Percentiles rank a stretch among this genome's conserved stretches.
phyloP scores from a whole-genome alignment of 2,329 filamentous ascomycete genomes.

The Seiridium cupressi region DNA sequence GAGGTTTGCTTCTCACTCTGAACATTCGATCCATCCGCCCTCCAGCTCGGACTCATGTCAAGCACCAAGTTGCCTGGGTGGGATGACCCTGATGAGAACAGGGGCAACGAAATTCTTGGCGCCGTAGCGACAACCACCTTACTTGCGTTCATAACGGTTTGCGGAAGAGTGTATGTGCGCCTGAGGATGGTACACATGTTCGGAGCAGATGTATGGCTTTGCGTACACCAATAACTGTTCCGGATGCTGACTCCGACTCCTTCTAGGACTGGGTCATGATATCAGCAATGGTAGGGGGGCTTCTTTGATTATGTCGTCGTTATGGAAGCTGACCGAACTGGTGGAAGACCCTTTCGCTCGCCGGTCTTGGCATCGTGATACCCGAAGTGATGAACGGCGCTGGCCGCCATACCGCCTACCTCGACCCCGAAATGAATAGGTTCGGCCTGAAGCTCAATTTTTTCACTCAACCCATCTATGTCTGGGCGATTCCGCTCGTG shows the following conservation, averaged over 20 bases:
- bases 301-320: too few relatives aligned
- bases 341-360: constrained; percentile 27
- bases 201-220: constrained; percentile 11
- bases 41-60: too few relatives aligned
- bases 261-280: not conserved
- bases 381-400: constrained; percentile 39
- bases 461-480: constrained; percentile 40
- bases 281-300: not conserved
- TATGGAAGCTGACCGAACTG: not conserved
- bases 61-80: not conserved
- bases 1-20: too few relatives aligned
- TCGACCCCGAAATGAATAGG: constrained; percentile 30
- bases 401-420: constrained; percentile 43
- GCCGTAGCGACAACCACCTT: constrained; percentile 8
- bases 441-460: constrained; percentile 41
- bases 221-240: not conserved
- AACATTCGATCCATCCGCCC: too few relatives aligned
- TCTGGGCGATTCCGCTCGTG: constrained; percentile 37
- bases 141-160: constrained; percentile 10
- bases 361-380: constrained; percentile 37
- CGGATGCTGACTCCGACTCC: constrained; percentile 18
- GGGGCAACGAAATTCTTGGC: constrained; percentile 6
- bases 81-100: constrained; percentile 1
- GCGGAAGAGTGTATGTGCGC: constrained; percentile 12
- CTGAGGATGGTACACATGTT: constrained; percentile 9